Conservation (phyloP, 768 basidiomycete species). For the Auricularia sp. region DNA sequence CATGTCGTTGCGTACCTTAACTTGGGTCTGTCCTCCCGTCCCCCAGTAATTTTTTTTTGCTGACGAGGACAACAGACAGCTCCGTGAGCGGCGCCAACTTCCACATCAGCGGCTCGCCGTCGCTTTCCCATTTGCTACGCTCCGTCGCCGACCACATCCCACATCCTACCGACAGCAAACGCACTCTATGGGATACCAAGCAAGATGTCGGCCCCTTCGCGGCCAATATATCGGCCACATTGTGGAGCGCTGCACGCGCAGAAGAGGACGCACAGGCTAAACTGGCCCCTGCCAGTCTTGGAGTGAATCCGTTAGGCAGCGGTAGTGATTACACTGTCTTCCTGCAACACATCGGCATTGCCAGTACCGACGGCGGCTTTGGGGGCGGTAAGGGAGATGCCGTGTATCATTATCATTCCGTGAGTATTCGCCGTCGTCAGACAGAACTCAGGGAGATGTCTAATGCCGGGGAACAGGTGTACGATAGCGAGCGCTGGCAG, state of each 20-base stretch:
- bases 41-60: conserved; percentile 1
- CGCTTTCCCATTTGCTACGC: conserved; percentile 66
- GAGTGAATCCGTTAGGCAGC: conserved; percentile 58
- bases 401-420: conserved; percentile 52
- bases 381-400: conserved; percentile 39
- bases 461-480: conserved; percentile 16
- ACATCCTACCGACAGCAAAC: conserved; percentile 55
- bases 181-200: conserved; percentile 72
- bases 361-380: conserved; percentile 29
- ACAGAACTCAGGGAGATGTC: conserved; percentile 30
- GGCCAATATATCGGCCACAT: background rate
- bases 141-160: conserved; percentile 57
- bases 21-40: conserved; percentile 22
- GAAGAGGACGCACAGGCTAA: conserved; percentile 11
- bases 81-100: conserved; percentile 56
- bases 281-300: conserved; percentile 14
- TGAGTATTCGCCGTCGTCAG: background rate
- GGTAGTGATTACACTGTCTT: conserved; percentile 92
- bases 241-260: conserved; percentile 12
- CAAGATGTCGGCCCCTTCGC: conserved; percentile 47
- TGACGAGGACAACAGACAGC: conserved; percentile 33
- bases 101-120: conserved; percentile 57
- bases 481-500: conserved; percentile 64
- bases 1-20: conserved; percentile 85
- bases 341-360: conserved; percentile 57